Percentiles rank a stretch among this genome's conserved stretches.
phyloP scores from a whole-genome alignment of 1,284 basidiomycete species.

The Cryptococcus hybrid region DNA sequence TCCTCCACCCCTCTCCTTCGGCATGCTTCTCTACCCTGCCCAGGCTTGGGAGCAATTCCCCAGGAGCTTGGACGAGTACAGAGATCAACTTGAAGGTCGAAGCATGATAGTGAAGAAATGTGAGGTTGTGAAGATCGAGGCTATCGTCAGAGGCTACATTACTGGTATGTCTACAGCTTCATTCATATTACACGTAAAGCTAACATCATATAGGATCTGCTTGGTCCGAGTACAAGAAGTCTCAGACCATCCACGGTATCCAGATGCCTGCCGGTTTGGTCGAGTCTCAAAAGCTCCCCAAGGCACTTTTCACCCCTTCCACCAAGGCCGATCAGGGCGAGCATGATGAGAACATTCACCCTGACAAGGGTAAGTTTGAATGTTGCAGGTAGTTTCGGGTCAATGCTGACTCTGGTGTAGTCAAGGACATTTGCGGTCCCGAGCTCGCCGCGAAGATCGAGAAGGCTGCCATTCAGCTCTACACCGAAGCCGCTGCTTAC shows the following conservation, averaged over 20 bases:
- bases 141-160: constrained; percentile 94
- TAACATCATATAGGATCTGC: constrained; percentile 57
- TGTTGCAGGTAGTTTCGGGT: not conserved
- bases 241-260: constrained; percentile 86
- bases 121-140: constrained; percentile 90
- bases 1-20: constrained; percentile 62
- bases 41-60: constrained; percentile 70
- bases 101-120: constrained; percentile 91
- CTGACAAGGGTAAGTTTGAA: constrained; percentile 65
- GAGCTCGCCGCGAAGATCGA: constrained; percentile 49
- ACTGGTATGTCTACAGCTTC: constrained; percentile 60
- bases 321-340: constrained; percentile 94
- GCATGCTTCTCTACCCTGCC: constrained; percentile 22
- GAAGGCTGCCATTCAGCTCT: constrained; percentile 46
- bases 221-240: constrained; percentile 90
- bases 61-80: constrained; percentile 61
- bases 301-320: constrained; percentile 91
- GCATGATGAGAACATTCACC: constrained; percentile 98
- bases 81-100: constrained; percentile 70
- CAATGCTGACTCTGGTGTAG: constrained; percentile 18
- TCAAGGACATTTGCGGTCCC: constrained; percentile 51
- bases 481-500: constrained; percentile 68
- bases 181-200: constrained; percentile 54
- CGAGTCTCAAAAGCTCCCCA: constrained; percentile 80
- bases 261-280: constrained; percentile 69